Base-by-base conservation (phyloP, 2,329 filamentous ascomycete genomes). In the Fusarium haematococcum region DNA sequence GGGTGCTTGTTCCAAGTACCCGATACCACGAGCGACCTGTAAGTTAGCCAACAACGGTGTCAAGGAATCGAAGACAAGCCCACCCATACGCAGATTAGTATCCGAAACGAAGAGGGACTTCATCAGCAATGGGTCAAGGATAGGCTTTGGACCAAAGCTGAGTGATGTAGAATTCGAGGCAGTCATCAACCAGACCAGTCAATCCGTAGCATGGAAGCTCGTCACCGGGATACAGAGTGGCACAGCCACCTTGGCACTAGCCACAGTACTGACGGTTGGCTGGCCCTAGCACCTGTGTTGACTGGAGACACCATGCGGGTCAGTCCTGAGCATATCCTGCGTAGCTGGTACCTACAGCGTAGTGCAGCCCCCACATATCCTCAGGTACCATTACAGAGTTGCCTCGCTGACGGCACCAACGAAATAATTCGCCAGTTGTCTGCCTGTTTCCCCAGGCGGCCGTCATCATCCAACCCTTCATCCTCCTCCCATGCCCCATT, bases 321-420 rank as follows among this genome's bases (percentile, higher is more conserved):
- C 18, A 50, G 45, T 18, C 16, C 45, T 50, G 45, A 30, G 45
- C 45, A 50, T 30, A 6, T 13, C 25, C 6, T 54, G 18, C 27
- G 27, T 20, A 35, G 30, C n/a, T 10, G 52, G 52, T 57, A 57
- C 32, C 32, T 57, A 7, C 32, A 2, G 13, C 32, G 48, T 18
- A 32, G 48, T 32, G 48, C n/a, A 30, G 27, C 27, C 48, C 48
- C 25, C 27, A 32, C 48, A 6, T 9, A 20, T 32, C n/a, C n/a
- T 30, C 18, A 32, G 30, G 54, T 71, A 48, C 37, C 52, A 25
- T 41, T 35, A 18, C 48, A 54, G 30, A 56, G 70, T 72, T 65
- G 69, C 71, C 68, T 78, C 48, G 71, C 71, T 78, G 74, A 77
- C 66, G 60, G 74, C 30, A 50, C 67, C 37, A 64, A 50, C 54